Evolutionary conservation across 2,329 filamentous ascomycete genomes (phyloP), one percentile per base, ranked within the genome.

Genomic region (Paecilomyces formosus): DNA sequence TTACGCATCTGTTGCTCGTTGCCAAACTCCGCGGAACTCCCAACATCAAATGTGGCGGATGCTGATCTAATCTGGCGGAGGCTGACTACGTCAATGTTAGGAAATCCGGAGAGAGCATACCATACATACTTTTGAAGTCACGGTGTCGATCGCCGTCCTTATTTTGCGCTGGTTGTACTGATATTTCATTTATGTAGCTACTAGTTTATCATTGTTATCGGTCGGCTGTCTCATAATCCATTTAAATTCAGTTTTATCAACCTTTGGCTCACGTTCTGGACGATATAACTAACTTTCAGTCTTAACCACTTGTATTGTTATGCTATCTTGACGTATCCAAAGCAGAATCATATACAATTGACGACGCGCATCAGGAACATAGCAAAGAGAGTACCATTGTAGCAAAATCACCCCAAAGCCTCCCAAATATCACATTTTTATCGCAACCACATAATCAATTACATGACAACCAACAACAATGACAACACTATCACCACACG

Each of bases 31-130:
- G n/a, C n/a, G n/a, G n/a, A n/a, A n/a, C n/a, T n/a, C n/a, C 7
- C 12, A 52, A 51, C 18, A 22, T 51, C 11, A 26, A 7, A 5
- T 53, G 59, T 62, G 61, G 59, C 62, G 50, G 60, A 58, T 45
- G 57, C 60, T 63, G 62, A 63, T 61, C 60, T 59, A 55, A 64
- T 57, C 53, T 30, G 21, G 51, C 18, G 33, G 31, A 52, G 49
- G 58, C 15, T 18, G 53, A 55, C 57, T 64, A 67, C 65, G 65
- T 67, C 65, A 67, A 62, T 51, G 60, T 66, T 35, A 61, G 39
- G 55, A 39, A 31, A 57, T 57, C 57, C 54, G 33, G 22, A 30
- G 50, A 39, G 13, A 55, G 24, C 54, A 26, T 53, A 52, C 51
- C 21, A 50, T 31, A 31, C n/a, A n/a, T n/a, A 8, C 11, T 31